These are phyloP conservation scores for Leishmania tropica DNA, from an alignment of 208 protist genomes.

Conservation along the genomic window DNA sequence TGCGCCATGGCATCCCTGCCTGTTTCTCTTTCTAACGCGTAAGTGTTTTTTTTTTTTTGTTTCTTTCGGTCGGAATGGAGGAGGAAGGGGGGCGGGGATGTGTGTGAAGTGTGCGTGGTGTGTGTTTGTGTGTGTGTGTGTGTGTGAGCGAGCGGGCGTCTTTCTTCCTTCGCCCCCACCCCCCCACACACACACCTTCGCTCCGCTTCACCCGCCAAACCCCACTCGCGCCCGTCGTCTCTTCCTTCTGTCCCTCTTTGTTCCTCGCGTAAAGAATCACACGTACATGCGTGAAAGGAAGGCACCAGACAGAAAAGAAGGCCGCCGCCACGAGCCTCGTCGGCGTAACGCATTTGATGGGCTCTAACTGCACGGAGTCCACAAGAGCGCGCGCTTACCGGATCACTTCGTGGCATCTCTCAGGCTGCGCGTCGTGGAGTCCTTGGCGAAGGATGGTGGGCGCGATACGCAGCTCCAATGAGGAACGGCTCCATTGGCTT, in stretches of 20 bases:
- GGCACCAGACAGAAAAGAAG: not conserved
- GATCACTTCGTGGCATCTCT: not conserved
- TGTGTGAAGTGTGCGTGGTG: not conserved
- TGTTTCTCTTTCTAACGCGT: not conserved
- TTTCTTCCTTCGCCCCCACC: not conserved
- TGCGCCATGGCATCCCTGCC: not conserved
- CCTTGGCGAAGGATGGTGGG: not conserved
- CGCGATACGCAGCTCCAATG: not conserved
- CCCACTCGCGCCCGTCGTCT: not conserved
- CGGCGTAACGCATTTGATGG: not conserved
- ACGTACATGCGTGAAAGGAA: not conserved
- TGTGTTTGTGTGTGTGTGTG: not conserved
- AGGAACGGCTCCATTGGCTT: not conserved
- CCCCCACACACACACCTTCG: not conserved
- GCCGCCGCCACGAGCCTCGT: not conserved
- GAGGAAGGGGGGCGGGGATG: not conserved
- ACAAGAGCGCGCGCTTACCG: not conserved
- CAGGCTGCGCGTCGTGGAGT: not conserved
- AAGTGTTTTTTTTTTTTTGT: not conserved
- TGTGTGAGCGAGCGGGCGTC: not conserved
- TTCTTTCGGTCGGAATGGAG: not conserved
- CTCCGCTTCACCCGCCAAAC: not conserved
- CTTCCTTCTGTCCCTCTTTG: not conserved
- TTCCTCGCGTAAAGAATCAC: not conserved
- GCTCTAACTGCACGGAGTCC: not conserved